Evolutionary conservation across 176 grass and related monocot genomes (phyloP).

Genomic region (Aechmea fasciata): DNA sequence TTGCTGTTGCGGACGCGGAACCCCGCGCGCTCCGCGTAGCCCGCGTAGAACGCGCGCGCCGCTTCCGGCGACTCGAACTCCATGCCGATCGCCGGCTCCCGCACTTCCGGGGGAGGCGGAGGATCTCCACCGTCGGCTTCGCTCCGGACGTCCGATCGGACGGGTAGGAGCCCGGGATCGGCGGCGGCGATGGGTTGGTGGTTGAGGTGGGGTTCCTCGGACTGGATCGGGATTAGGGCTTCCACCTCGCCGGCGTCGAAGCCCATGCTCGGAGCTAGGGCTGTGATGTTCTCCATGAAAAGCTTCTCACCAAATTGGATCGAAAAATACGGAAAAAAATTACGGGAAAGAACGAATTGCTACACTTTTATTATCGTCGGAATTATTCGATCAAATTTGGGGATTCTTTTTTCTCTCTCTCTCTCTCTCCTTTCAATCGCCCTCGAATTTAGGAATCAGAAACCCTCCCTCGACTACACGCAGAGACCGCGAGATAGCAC

Average conservation of each 20-base stretch:
- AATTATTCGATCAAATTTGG: conserved; percentile 1
- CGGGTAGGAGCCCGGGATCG: conserved; percentile 3
- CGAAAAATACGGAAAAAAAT: not conserved
- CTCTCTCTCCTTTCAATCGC: not conserved
- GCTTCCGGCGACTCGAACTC: conserved; percentile 35
- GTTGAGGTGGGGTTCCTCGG: conserved; percentile 6
- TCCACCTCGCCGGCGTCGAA: conserved; percentile 21
- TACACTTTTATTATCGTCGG: not conserved
- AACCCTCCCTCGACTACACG: not conserved
- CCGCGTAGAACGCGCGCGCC: conserved; percentile 40
- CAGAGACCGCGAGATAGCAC: not conserved
- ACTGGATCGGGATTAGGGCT: conserved; percentile 11
- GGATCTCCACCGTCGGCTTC: not conserved
- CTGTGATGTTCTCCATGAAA: not conserved
- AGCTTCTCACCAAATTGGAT: not conserved
- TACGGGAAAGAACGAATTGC: not conserved
- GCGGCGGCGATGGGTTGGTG: conserved; percentile 6
- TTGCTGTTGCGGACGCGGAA: conserved; percentile 61
- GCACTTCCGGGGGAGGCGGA: not conserved
- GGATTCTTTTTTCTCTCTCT: not conserved
- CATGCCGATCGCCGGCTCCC: conserved; percentile 25
- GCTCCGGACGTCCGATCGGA: not conserved
- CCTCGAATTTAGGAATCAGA: not conserved
- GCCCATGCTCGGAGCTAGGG: conserved; percentile 19
- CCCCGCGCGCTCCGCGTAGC: conserved; percentile 30